phyloP scores from a whole-genome alignment of 176 grass and related monocot species.

The maize (Zea mays) region DNA sequence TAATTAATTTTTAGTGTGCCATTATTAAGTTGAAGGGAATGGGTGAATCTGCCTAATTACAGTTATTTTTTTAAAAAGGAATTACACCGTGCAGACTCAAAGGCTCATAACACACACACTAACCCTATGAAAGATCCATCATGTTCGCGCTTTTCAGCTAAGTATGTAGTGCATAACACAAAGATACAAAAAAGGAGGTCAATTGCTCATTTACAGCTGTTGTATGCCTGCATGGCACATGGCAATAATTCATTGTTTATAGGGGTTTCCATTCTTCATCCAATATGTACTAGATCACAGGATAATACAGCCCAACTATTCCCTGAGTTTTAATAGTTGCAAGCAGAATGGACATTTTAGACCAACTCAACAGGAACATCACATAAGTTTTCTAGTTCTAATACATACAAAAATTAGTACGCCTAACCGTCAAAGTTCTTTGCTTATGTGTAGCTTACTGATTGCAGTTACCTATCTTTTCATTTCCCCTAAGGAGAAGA shows the following conservation, averaged over 20 bases:
- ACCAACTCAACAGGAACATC: background rate
- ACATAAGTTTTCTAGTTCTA: background rate
- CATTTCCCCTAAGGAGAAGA: background rate
- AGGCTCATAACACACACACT: too few species aligned
- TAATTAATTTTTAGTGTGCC: background rate
- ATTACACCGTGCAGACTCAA: too few species aligned
- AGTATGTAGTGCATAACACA: background rate
- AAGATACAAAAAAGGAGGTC: background rate
- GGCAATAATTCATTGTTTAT: background rate
- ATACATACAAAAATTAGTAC: background rate
- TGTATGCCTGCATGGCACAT: too few species aligned
- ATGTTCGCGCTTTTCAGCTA: background rate
- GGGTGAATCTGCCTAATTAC: background rate
- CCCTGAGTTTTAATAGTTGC: conserved; percentile 8
- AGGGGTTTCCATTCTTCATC: background rate
- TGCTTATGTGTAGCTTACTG: too few species aligned
- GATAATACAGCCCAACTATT: background rate
- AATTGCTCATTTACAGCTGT: too few species aligned
- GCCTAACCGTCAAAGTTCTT: background rate
- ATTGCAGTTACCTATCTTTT: background rate
- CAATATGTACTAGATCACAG: background rate
- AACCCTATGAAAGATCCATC: background rate
- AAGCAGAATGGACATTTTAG: background rate
- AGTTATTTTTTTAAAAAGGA: background rate
- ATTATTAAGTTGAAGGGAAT: background rate